Conservation (phyloP, 2,329 filamentous ascomycete genomes). For the Fusarium brevicatenulatum region DNA sequence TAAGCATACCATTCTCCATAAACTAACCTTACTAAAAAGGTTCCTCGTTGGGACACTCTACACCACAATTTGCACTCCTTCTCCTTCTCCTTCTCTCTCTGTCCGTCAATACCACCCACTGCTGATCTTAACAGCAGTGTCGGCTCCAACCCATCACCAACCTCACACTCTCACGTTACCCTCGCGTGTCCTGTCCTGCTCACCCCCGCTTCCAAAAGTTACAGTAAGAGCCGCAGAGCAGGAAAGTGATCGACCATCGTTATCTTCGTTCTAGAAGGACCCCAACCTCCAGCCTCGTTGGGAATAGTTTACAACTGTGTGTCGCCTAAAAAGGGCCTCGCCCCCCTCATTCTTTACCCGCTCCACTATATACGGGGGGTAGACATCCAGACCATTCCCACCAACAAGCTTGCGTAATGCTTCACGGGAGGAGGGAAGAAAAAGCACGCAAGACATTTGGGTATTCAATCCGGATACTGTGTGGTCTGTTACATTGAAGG, state of each 20-base stretch:
- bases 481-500: not conserved
- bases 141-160: slow-evolving; percentile 31
- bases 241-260: slow-evolving; percentile 24
- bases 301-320: slow-evolving; percentile 23
- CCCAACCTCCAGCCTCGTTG: slow-evolving; percentile 36
- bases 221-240: slow-evolving; percentile 27
- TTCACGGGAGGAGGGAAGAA: not conserved
- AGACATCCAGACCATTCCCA: slow-evolving; percentile 38
- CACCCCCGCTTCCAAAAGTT: slow-evolving; percentile 18
- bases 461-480: slow-evolving; percentile 11
- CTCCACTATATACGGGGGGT: slow-evolving; percentile 28
- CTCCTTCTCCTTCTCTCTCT: not conserved
- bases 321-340: slow-evolving; percentile 31
- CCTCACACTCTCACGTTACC: slow-evolving; percentile 11
- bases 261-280: slow-evolving; percentile 31
- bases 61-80: slow-evolving; percentile 11
- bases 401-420: slow-evolving; percentile 42
- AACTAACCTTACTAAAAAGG: slow-evolving; percentile 37
- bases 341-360: slow-evolving; percentile 4
- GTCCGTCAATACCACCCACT: slow-evolving; percentile 3
- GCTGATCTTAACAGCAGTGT: slow-evolving; percentile 20
- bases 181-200: not conserved
- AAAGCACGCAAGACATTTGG: slow-evolving; percentile 12
- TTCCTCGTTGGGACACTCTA: slow-evolving; percentile 8
- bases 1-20: slow-evolving; percentile 31